A percentile compares a stretch with the other conserved stretches of the same genome.
phyloP scores from a whole-genome alignment of 2,329 filamentous ascomycete genomes.

The Pseudogymnoascus sp. region DNA sequence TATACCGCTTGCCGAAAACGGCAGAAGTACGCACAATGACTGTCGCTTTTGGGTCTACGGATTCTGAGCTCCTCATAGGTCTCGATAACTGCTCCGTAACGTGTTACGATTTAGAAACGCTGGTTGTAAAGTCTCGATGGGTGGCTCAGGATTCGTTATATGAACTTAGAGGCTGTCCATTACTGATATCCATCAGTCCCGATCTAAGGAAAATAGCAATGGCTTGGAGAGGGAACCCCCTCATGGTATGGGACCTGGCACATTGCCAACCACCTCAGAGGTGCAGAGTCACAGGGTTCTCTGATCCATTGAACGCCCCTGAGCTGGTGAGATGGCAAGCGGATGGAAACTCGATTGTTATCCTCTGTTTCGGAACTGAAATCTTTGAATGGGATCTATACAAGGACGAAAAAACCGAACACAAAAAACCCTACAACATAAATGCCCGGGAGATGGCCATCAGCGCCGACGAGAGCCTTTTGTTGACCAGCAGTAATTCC shows the following conservation, averaged over 20 bases:
- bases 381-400: neutral
- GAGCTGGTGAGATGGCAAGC: neutral
- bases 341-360: neutral
- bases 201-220: neutral
- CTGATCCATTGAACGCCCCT: neutral
- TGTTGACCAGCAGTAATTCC: constrained; percentile 21
- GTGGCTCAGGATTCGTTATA: neutral
- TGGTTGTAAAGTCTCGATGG: neutral
- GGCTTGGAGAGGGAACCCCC: neutral
- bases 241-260: neutral
- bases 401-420: neutral
- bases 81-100: neutral
- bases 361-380: neutral
- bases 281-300: neutral
- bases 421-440: constrained; percentile 17
- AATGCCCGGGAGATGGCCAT: constrained; percentile 17
- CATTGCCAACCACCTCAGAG: neutral
- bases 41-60: neutral
- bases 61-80: neutral
- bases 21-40: neutral
- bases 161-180: neutral
- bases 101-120: neutral
- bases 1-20: neutral
- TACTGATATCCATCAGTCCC: neutral
- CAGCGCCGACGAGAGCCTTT: constrained; percentile 21